Evolutionary conservation across 208 protist genomes (phyloP).

Genomic region (Leishmania turanica): DNA sequence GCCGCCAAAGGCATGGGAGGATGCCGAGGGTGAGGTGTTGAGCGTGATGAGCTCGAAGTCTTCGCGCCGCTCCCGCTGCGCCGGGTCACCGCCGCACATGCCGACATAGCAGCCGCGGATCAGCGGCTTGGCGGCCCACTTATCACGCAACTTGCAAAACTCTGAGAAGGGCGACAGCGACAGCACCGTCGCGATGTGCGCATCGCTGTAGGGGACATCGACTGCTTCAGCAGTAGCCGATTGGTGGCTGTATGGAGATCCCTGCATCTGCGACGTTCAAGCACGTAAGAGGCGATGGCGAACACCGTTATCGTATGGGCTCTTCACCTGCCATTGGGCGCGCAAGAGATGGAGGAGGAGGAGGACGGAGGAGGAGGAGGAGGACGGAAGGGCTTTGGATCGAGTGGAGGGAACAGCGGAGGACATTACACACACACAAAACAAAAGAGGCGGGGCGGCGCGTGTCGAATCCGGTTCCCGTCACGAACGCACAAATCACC

Average conservation of each 20-base stretch:
- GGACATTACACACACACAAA: neutral
- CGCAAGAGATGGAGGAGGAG: neutral
- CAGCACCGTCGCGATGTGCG: slow-evolving; percentile 43
- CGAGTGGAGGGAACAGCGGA: neutral
- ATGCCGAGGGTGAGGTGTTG: slow-evolving; percentile 4
- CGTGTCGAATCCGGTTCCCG: neutral
- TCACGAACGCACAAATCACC: neutral
- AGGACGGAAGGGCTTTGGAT: neutral
- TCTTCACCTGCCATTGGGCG: neutral
- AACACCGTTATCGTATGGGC: neutral
- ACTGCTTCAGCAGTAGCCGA: neutral
- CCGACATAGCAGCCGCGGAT: slow-evolving; percentile 52
- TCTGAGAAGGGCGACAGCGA: slow-evolving; percentile 47
- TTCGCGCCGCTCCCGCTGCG: slow-evolving; percentile 43
- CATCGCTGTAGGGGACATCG: slow-evolving; percentile 30
- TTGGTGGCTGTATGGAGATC: neutral
- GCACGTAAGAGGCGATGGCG: neutral
- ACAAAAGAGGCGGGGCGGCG: neutral
- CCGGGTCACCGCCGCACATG: slow-evolving; percentile 59
- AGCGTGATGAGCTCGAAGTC: slow-evolving; percentile 43
- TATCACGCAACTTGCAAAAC: slow-evolving; percentile 47
- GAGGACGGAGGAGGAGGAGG: neutral
- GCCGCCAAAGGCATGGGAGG: neutral
- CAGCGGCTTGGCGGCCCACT: slow-evolving; percentile 29
- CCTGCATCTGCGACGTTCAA: neutral